Percentiles rank a stretch among this genome's conserved stretches.
These are phyloP conservation scores for Nymphaea colorata DNA, from an alignment of 164 flowering plant species.

Conservation along the genomic window DNA sequence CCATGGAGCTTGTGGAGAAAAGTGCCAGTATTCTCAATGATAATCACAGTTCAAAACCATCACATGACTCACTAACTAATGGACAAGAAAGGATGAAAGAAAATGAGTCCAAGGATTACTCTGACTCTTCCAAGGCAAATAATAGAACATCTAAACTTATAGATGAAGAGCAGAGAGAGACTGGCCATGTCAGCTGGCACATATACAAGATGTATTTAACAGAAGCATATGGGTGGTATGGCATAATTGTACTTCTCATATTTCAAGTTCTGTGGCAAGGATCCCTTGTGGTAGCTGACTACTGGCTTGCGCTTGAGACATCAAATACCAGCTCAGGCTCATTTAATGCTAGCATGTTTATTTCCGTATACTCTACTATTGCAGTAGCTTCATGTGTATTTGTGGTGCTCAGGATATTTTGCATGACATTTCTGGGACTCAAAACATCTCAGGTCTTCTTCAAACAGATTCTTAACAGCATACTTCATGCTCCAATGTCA, in stretches of 20 bases:
- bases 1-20: conserved; percentile 83
- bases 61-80: conserved; percentile 10
- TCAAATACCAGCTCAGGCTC: conserved; percentile 32
- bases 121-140: conserved; percentile 18
- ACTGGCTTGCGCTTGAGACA: conserved; percentile 78
- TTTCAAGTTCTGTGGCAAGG: conserved; percentile 60
- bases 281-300: conserved; percentile 67
- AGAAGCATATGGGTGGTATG: conserved; percentile 96
- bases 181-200: conserved; percentile 56
- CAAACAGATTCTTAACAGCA: conserved; percentile 52
- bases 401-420: conserved; percentile 32
- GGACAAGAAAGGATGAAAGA: conserved; percentile 33
- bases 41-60: conserved; percentile 19
- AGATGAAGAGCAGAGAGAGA: conserved; percentile 82
- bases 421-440: conserved; percentile 49
- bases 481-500: conserved; percentile 95
- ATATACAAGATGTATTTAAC: conserved; percentile 75
- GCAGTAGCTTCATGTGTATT: conserved; percentile 48
- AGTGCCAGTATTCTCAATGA: conserved; percentile 9
- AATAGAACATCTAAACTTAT: conserved; percentile 56
- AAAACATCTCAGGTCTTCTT: conserved; percentile 82
- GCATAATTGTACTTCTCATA: conserved; percentile 32
- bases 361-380: conserved; percentile 47
- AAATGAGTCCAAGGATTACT: conserved; percentile 13
- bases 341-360: conserved; percentile 56